Conservation (phyloP, 2,329 filamentous ascomycete genomes). For the Phaeosphaeriaceae sp. region DNA sequence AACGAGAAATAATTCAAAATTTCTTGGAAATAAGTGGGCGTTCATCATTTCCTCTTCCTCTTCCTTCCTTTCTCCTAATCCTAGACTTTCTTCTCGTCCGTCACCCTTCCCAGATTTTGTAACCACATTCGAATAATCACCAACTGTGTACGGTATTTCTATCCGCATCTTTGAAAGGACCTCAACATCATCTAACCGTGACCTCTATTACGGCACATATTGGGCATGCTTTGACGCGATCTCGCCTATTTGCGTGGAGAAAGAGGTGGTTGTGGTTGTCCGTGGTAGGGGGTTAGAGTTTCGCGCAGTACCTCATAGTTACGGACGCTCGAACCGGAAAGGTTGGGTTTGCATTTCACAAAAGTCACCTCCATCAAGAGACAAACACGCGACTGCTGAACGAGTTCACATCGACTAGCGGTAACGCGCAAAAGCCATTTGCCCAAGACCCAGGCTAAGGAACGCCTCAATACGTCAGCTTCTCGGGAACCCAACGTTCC, state of each 20-base stretch:
- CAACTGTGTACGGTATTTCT: background rate
- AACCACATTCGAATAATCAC: background rate
- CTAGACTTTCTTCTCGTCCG: background rate
- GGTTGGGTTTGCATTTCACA: background rate
- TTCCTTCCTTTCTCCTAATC: background rate
- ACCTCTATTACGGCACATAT: background rate
- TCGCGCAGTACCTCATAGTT: background rate
- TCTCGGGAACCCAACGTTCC: background rate
- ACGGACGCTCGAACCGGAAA: background rate
- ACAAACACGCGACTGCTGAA: background rate
- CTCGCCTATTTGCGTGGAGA: background rate
- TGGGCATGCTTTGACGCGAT: constrained; percentile 5
- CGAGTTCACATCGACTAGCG: no score
- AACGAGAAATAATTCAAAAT: constrained; percentile 8
- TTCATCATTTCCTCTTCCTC: background rate
- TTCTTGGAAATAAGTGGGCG: constrained; percentile 4
- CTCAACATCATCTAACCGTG: background rate
- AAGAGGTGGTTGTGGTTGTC: constrained; percentile 1
- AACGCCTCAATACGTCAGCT: background rate
- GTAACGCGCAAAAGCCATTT: background rate
- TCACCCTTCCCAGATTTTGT: background rate
- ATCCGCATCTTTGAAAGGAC: background rate
- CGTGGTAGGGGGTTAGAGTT: background rate
- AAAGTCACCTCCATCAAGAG: background rate
- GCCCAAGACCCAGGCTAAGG: background rate